These are phyloP conservation scores for Chlorociboria aeruginascens DNA, from an alignment of 495 filamentous ascomycete genomes.

Conservation along the genomic window DNA sequence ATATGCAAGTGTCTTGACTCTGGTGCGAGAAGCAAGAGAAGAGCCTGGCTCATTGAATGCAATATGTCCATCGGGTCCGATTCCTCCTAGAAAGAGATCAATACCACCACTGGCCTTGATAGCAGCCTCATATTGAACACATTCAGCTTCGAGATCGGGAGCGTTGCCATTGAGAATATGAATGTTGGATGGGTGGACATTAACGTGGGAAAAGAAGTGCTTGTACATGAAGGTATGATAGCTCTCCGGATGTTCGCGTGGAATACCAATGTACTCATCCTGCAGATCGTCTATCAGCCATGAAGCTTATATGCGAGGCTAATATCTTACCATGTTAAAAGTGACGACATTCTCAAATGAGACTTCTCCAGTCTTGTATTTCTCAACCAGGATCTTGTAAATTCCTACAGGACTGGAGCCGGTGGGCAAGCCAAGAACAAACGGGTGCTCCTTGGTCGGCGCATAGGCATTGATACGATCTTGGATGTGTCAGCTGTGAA, in stretches of 20 bases:
- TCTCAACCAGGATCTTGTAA: slow-evolving; percentile 65
- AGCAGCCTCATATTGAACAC: slow-evolving; percentile 64
- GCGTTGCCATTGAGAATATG: slow-evolving; percentile 82
- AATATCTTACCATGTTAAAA: slow-evolving; percentile 68
- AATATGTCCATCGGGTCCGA: slow-evolving; percentile 78
- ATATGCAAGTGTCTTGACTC: slow-evolving; percentile 78
- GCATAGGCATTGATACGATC: slow-evolving; percentile 62
- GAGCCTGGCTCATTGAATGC: slow-evolving; percentile 87
- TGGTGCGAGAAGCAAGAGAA: slow-evolving; percentile 62
- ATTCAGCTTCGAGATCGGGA: slow-evolving; percentile 62
- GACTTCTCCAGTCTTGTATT: slow-evolving; percentile 64
- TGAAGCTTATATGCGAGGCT: background rate
- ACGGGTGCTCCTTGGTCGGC: slow-evolving; percentile 57
- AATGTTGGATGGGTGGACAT: slow-evolving; percentile 67
- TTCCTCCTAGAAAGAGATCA: slow-evolving; percentile 75
- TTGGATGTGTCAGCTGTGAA: slow-evolving; percentile 10
- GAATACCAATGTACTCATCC: slow-evolving; percentile 82
- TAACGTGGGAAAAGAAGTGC: slow-evolving; percentile 80
- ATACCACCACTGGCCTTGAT: slow-evolving; percentile 69
- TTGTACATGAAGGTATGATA: slow-evolving; percentile 91
- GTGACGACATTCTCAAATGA: slow-evolving; percentile 82
- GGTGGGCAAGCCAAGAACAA: slow-evolving; percentile 75
- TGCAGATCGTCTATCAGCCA: slow-evolving; percentile 17
- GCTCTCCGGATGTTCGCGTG: slow-evolving; percentile 68
- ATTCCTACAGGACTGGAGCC: slow-evolving; percentile 69